Conservation (phyloP, 192 early-diverging fungal species). For the Backusella psychrophila region DNA sequence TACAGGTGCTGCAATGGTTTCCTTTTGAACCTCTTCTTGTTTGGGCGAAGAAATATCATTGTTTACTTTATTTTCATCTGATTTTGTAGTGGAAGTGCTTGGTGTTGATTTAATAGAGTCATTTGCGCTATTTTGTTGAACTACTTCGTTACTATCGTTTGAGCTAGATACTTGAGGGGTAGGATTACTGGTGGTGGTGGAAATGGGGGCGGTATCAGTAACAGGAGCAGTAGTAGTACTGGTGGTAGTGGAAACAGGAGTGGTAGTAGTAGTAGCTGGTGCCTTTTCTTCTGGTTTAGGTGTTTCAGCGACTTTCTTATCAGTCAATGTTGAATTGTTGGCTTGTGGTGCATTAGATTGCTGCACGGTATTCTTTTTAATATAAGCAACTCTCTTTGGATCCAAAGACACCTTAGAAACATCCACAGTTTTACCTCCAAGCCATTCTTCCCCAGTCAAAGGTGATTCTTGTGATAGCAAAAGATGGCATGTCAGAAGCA, state of each 20-base stretch:
- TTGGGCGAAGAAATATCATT: background rate
- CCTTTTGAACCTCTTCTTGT: background rate
- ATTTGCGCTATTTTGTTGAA: background rate
- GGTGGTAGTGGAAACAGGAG: too few relatives aligned
- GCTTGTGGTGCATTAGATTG: background rate
- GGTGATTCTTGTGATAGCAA: slow-evolving; percentile 34
- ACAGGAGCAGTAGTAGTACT: background rate
- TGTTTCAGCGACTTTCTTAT: background rate
- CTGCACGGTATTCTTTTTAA: background rate
- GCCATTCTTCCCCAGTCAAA: slow-evolving; percentile 60
- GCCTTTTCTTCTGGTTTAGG: slow-evolving; percentile 13
- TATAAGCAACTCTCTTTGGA: slow-evolving; percentile 23
- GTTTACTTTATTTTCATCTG: background rate
- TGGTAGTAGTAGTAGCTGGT: background rate
- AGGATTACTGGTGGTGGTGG: background rate
- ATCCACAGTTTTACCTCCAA: slow-evolving; percentile 44
- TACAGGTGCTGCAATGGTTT: background rate
- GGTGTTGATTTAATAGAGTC: background rate
- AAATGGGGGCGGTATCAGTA: background rate
- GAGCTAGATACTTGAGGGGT: background rate
- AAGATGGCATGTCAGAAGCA: background rate
- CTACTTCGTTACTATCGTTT: background rate
- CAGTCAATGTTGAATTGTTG: background rate
- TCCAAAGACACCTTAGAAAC: slow-evolving; percentile 50
- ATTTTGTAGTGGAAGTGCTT: background rate